phyloP scores from a whole-genome alignment of 78 protist genomes.

The Emiliania huxleyi region DNA sequence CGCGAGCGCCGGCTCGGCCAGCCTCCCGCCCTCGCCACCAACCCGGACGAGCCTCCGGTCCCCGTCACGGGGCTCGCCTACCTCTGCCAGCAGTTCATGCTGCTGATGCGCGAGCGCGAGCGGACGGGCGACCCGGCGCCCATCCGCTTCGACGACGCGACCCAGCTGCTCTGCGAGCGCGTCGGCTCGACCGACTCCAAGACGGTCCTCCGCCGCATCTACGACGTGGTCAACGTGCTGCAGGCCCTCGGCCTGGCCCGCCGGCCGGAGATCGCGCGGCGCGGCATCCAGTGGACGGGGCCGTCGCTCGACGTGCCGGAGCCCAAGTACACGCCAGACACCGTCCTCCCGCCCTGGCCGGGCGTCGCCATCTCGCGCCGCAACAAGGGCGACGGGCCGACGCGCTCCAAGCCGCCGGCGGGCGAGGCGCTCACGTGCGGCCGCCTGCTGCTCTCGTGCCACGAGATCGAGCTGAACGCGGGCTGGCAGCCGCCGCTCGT shows the following conservation, averaged over 20 bases:
- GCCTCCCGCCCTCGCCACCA: background rate
- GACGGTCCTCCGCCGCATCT: background rate
- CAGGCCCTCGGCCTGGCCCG: background rate
- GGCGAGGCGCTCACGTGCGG: background rate
- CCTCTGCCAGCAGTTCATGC: slow-evolving; percentile 7
- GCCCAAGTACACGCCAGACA: background rate
- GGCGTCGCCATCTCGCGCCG: background rate
- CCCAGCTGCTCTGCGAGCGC: background rate
- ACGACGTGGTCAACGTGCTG: background rate
- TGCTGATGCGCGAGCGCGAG: background rate
- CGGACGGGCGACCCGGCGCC: background rate
- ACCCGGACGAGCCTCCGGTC: background rate
- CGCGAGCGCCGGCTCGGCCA: background rate
- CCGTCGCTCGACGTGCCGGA: background rate
- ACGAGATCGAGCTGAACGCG: background rate
- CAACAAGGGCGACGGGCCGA: background rate
- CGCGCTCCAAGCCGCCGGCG: background rate
- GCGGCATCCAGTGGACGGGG: background rate
- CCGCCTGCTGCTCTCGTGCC: background rate
- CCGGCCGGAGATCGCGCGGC: background rate
- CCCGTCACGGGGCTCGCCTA: background rate
- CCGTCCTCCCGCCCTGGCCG: background rate
- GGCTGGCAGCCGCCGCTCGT: background rate
- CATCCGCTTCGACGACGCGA: background rate
- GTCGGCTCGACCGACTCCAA: background rate